A percentile compares a stretch with the other conserved stretches of the same genome.
Evolutionary conservation across 202 grass and related monocot species (phyloP).

Genomic region (Zizania palustris): DNA sequence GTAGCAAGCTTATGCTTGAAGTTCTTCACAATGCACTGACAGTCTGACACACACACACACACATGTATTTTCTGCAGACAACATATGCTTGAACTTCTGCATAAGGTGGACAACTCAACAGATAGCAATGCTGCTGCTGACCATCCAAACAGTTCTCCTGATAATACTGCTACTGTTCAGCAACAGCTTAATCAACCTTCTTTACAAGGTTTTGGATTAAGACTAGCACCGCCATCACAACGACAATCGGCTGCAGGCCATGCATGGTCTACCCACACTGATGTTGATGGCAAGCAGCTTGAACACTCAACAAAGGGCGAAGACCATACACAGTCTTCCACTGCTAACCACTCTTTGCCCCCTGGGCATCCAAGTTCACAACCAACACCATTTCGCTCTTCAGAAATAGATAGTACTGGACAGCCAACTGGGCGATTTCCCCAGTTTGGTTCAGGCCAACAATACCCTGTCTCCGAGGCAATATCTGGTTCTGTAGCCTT

Average conservation of each 20-base stretch:
- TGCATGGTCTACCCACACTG: conserved; percentile 55
- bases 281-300: conserved; percentile 59
- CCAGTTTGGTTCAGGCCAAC: conserved; percentile 57
- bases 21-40: conserved; percentile 41
- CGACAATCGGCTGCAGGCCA: conserved; percentile 50
- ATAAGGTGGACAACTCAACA: conserved; percentile 89
- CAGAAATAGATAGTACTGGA: conserved; percentile 51
- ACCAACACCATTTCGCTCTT: conserved; percentile 45
- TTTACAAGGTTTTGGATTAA: conserved; percentile 83
- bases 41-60: conserved; percentile 36
- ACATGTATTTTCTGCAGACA: conserved; percentile 70
- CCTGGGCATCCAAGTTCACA: conserved; percentile 41
- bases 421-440: conserved; percentile 51
- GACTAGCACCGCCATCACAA: conserved; percentile 77
- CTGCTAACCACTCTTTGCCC: conserved; percentile 43
- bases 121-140: conserved; percentile 54
- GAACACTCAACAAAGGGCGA: conserved; percentile 52
- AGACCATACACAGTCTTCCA: conserved; percentile 54
- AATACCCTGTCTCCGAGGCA: conserved; percentile 54
- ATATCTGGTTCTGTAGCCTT: conserved; percentile 57
- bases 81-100: conserved; percentile 98
- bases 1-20: conserved; percentile 29
- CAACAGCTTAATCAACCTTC: conserved; percentile 66
- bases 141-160: conserved; percentile 44
- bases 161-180: conserved; percentile 53